Conservation (phyloP, 78 protist species). For the Fonticula alba region DNA sequence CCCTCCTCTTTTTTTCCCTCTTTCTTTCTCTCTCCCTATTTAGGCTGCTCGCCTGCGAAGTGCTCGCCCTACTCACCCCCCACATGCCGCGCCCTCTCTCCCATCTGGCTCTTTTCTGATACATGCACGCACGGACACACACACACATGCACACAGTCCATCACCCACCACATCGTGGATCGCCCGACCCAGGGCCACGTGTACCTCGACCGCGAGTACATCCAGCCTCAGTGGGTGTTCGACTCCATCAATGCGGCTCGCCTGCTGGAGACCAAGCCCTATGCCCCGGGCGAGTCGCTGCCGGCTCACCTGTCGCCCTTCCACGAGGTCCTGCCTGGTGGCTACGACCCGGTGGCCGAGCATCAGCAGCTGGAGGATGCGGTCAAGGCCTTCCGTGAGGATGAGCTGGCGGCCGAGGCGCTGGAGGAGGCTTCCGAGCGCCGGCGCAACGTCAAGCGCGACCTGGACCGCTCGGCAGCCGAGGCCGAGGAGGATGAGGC, state of each 20-base stretch:
- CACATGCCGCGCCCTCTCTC: no score
- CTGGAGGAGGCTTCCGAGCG: conserved; percentile 3
- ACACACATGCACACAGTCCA: neutral
- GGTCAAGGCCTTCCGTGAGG: no score
- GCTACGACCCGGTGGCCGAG: no score
- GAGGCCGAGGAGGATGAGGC: neutral
- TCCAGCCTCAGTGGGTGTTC: conserved; percentile 93
- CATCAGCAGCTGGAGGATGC: no score
- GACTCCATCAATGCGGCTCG: conserved; percentile 57
- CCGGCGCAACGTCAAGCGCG: neutral
- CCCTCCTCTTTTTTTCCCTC: no score
- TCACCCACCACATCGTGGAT: conserved; percentile 54
- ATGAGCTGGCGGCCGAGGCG: neutral
- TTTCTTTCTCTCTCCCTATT: no score
- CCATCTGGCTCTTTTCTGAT: no score
- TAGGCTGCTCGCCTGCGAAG: no score
- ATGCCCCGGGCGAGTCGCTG: conserved; percentile 32
- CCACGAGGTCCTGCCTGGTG: no score
- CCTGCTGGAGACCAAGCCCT: conserved; percentile 27
- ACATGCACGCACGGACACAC: no score
- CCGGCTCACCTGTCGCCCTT: conserved; percentile 92
- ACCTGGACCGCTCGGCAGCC: neutral
- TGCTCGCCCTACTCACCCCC: no score
- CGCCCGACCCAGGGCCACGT: neutral
- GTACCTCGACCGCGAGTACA: conserved; percentile 27